Evolutionary conservation across 495 filamentous ascomycete genomes (phyloP).

Genomic region (Penicillium bialowiezense): DNA sequence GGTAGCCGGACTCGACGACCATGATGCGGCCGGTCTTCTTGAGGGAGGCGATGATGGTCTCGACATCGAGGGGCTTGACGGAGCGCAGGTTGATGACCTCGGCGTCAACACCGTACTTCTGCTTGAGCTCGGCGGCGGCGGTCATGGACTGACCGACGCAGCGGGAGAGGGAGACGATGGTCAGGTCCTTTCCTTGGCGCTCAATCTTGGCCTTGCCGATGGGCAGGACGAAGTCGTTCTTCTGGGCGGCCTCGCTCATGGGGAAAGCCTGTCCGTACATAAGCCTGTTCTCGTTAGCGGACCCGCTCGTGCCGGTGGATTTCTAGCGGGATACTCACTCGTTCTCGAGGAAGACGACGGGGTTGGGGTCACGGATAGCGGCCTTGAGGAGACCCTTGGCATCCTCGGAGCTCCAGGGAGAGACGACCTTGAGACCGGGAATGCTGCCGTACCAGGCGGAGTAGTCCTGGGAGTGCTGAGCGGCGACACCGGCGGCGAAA

Average conservation of each 20-base stretch:
- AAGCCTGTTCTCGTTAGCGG: conserved; percentile 48
- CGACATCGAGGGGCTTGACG: conserved; percentile 93
- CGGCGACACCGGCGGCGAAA: conserved; percentile 91
- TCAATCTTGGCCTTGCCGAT: conserved; percentile 99
- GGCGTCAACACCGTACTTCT: conserved; percentile 91
- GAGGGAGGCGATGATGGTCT: conserved; percentile 90
- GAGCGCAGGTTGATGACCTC: conserved; percentile 98
- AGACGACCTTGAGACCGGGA: conserved; percentile 93
- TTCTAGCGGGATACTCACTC: conserved; percentile 54
- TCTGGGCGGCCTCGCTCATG: conserved; percentile 93
- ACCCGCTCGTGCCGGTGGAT: not conserved
- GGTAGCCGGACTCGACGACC: conserved; percentile 93
- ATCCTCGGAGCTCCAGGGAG: conserved; percentile 94
- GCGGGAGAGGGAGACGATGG: conserved; percentile 89
- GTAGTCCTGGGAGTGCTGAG: conserved; percentile 98
- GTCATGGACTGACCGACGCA: conserved; percentile 90
- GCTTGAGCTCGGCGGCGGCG: conserved; percentile 85
- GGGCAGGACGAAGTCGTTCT: conserved; percentile 91
- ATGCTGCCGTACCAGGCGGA: conserved; percentile 98
- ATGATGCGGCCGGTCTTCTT: conserved; percentile 97
- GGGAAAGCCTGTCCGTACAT: conserved; percentile 92
- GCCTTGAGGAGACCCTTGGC: conserved; percentile 97
- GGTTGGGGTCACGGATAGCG: conserved; percentile 97
- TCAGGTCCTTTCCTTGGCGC: conserved; percentile 91
- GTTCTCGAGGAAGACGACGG: conserved; percentile 92